phyloP scores from a whole-genome alignment of 1,284 basidiomycete genomes.

The Ustilago loliicola region DNA sequence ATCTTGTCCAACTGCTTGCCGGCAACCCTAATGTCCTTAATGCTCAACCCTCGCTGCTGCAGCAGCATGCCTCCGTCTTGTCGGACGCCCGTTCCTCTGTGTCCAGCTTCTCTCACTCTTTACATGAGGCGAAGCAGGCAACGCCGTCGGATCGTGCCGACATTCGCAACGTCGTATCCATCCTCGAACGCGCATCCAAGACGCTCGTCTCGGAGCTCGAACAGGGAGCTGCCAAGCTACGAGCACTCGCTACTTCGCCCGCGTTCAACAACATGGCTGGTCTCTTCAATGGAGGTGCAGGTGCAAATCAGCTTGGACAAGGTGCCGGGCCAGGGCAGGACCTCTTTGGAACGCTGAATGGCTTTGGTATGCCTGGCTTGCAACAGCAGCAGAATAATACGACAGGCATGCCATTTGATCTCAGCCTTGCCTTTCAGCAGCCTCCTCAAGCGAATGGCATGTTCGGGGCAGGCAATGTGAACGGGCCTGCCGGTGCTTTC shows the following conservation, averaged over 20 bases:
- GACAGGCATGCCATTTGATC: slow-evolving; percentile 29
- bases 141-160: slow-evolving; percentile 37
- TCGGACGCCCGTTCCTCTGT: slow-evolving; percentile 32
- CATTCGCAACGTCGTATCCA: slow-evolving; percentile 36
- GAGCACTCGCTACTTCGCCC: slow-evolving; percentile 24
- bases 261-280: slow-evolving; percentile 27
- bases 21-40: slow-evolving; percentile 7
- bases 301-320: slow-evolving; percentile 12
- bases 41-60: slow-evolving; percentile 25
- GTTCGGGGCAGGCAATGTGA: slow-evolving; percentile 14
- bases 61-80: slow-evolving; percentile 44
- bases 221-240: slow-evolving; percentile 34
- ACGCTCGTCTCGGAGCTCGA: slow-evolving; percentile 37
- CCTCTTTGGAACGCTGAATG: slow-evolving; percentile 27
- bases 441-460: slow-evolving; percentile 18
- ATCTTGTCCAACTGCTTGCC: slow-evolving; percentile 32
- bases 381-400: slow-evolving; percentile 27
- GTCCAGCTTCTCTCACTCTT: slow-evolving; percentile 31
- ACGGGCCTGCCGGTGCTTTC: slow-evolving; percentile 16
- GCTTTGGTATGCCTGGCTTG: slow-evolving; percentile 24
- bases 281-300: slow-evolving; percentile 11
- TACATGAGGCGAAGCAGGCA: slow-evolving; percentile 42
- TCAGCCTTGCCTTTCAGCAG: slow-evolving; percentile 30
- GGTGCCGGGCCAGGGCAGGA: slow-evolving; percentile 17
- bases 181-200: slow-evolving; percentile 39